Evolutionary conservation across 306 rosid genomes (phyloP), one percentile per base, ranked within the genome.

Genomic region (Ormosia emarginata): DNA sequence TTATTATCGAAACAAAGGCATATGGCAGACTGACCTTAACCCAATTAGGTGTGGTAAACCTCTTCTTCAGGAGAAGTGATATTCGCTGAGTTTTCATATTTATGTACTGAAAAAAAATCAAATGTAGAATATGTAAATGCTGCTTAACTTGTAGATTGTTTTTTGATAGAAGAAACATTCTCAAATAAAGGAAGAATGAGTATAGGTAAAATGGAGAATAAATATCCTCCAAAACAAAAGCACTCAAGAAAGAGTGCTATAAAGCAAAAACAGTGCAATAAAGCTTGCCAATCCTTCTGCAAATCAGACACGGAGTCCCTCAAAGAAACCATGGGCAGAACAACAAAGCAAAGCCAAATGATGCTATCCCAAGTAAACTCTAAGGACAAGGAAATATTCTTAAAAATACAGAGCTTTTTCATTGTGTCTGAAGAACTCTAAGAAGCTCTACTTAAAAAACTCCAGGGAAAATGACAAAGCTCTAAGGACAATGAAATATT

Each of bases 31-130:
- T 67, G 44, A 95, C 99, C 98, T 95, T 90, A 68, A 92, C 85
- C 99, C 98, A 95, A 82, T 83, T 91, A 68, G 98, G 97, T 65
- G 97, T 89, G 65, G 90, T 85, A 80, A 95, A 91, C 90, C 98
- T 92, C 90, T 89, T 95, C 86, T 90, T 88, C 68, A 90, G 85
- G 77, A 93, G 94, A 85, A 87, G 85, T 8, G 98, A 89, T 82
- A 95, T 85, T 84, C 87, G 84, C 74, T 85, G 98, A 65, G 92
- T 92, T 90, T 90, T 88, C 91, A 93, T 88, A 67, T 85, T 89
- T 62, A 92, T 84, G 79, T 95, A 92, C 98, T 95, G 91, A 78
- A 86, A 84, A 84, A 63, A 58, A 77, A 46, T 63, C 64, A 44
- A 83, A 62, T 12, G 62, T 64, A 62, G 73, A 63, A 64, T 6